Conservation (phyloP, 1,139 yeast genomes). For the Scheffersomyces parashehatae region DNA sequence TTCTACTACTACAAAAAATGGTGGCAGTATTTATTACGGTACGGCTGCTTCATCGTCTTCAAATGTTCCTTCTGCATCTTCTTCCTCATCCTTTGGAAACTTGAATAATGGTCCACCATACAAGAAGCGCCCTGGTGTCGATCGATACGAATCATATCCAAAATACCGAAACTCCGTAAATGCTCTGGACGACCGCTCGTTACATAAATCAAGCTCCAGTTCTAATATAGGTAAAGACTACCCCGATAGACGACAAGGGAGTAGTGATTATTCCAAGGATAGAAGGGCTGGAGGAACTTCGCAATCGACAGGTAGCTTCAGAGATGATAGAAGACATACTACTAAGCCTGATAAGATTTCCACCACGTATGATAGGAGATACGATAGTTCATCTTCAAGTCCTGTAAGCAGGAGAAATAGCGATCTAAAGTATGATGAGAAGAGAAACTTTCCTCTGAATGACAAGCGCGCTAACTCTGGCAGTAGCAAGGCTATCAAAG, state of each 20-base stretch:
- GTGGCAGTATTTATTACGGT: conserved; percentile 9
- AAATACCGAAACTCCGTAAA: not conserved
- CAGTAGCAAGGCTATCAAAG: not conserved
- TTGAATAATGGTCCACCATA: not conserved
- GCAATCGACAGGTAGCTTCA: not conserved
- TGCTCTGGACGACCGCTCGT: not conserved
- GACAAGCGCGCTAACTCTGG: not conserved
- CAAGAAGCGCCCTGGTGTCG: conserved; percentile 10
- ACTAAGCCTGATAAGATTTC: too few species aligned
- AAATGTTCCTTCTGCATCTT: not conserved
- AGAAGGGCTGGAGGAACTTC: not conserved
- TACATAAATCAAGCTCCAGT: not conserved
- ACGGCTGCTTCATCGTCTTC: conserved; percentile 3
- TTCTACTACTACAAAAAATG: not conserved
- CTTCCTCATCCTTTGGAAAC: conserved; percentile 1
- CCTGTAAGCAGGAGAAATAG: too few species aligned
- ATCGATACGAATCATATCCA: conserved; percentile 13
- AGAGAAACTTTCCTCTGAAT: not conserved
- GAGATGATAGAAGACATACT: conserved; percentile 1
- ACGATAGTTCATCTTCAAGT: too few species aligned
- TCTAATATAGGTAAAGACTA: not conserved
- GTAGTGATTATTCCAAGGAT: not conserved
- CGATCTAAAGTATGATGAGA: not conserved
- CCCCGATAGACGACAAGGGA: not conserved
- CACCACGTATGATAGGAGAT: too few species aligned